Conservation (phyloP, 305 asterid genomes). For the Solanum hybrid region DNA sequence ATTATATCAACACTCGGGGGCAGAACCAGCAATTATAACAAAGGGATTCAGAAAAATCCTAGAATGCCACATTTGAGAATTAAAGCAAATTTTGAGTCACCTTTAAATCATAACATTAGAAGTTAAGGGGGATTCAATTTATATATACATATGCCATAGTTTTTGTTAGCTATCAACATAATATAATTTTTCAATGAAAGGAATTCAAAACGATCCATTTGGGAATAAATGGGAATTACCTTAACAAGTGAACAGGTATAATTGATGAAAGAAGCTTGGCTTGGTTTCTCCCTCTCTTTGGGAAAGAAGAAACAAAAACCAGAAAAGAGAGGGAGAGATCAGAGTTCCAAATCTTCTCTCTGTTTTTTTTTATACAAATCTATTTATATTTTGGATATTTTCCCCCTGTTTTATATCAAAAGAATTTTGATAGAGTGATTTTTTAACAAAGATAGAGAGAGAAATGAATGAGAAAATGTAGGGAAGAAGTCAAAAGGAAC, state of each 20-base stretch:
- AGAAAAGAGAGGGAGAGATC: background rate
- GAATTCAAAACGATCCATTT: background rate
- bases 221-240: background rate
- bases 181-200: background rate
- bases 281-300: slow-evolving; percentile 2
- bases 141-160: background rate
- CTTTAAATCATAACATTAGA: background rate
- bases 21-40: background rate
- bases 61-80: background rate
- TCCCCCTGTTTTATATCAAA: background rate
- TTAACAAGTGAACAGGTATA: background rate
- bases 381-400: background rate
- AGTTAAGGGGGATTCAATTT: background rate
- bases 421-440: background rate
- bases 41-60: background rate
- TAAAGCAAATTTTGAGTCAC: background rate
- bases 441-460: background rate
- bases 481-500: background rate
- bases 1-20: background rate
- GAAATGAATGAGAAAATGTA: background rate
- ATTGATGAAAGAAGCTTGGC: background rate
- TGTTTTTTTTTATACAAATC: background rate
- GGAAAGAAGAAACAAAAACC: background rate
- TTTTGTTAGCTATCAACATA: background rate
- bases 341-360: background rate